A percentile compares a stretch with the other conserved stretches of the same genome.
phyloP scores from a whole-genome alignment of 345 rosid genomes.

The Eucalyptus curtisii region DNA sequence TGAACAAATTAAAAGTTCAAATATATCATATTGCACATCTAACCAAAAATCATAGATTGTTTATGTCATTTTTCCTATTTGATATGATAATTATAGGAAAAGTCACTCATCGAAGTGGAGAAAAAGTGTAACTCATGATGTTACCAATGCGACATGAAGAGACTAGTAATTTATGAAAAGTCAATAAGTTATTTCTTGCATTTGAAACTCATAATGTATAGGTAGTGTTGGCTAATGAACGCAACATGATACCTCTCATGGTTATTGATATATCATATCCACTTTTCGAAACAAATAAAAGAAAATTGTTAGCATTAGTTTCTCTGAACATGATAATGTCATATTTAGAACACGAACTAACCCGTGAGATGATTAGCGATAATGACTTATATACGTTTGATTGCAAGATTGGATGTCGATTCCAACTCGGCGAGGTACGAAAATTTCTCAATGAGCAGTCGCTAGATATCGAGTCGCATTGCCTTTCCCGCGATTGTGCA shows the following conservation, averaged over 20 bases:
- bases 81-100: neutral
- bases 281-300: fast-evolving
- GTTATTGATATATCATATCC: fast-evolving
- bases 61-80: fast-evolving
- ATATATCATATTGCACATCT: fast-evolving
- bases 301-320: neutral
- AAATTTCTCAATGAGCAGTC: fast-evolving
- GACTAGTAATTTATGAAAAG: too few species aligned
- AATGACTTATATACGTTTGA: fast-evolving
- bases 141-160: fast-evolving
- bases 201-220: neutral
- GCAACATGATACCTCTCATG: fast-evolving
- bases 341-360: too few species aligned
- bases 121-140: neutral
- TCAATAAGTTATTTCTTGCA: neutral
- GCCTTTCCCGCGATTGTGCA: fast-evolving
- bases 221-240: fast-evolving
- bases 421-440: fast-evolving
- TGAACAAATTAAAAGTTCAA: too few species aligned
- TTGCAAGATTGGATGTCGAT: fast-evolving
- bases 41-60: too few species aligned
- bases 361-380: fast-evolving
- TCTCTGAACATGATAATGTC: fast-evolving
- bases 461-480: fast-evolving
- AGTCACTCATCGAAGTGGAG: neutral